Evolutionary conservation across 2,329 filamentous ascomycete genomes (phyloP).

Genomic region (Phaeomoniella chlamydospora): DNA sequence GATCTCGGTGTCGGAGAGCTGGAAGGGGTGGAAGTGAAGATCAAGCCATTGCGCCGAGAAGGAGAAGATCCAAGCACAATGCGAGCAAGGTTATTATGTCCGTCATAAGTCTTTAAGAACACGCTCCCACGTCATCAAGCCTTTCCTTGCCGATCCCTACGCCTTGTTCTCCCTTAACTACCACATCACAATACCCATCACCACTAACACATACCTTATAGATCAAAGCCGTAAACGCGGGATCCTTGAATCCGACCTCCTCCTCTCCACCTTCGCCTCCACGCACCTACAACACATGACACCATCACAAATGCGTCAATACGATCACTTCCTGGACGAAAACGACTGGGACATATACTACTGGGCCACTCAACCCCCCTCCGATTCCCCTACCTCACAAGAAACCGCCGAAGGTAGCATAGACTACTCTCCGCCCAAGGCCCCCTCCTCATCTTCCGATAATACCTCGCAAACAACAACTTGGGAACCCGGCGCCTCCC

Average conservation of each 20-base stretch:
- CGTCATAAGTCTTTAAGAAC: conserved; percentile 10
- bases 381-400: conserved; percentile 36
- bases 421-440: conserved; percentile 5
- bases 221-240: conserved; percentile 96
- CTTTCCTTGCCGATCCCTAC: conserved; percentile 1
- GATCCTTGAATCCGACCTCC: conserved; percentile 86
- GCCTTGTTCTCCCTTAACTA: neutral
- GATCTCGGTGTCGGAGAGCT: conserved; percentile 78
- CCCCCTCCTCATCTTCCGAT: conserved; percentile 14
- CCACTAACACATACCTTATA: conserved; percentile 22
- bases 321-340: conserved; percentile 89
- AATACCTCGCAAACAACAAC: conserved; percentile 26
- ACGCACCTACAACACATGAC: conserved; percentile 63
- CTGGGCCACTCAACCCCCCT: conserved; percentile 82
- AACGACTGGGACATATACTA: conserved; percentile 99
- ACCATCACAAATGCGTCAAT: conserved; percentile 58
- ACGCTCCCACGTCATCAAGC: neutral
- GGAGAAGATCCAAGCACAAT: conserved; percentile 78
- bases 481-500: conserved; percentile 37
- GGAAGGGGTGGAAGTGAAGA: conserved; percentile 69
- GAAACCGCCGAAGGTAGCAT: conserved; percentile 39
- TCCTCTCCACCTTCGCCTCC: conserved; percentile 90
- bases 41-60: conserved; percentile 73
- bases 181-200: neutral
- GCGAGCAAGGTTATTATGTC: conserved; percentile 67